Base-by-base conservation (phyloP, 2,329 filamentous ascomycete species). In the Xylaria sp. region DNA sequence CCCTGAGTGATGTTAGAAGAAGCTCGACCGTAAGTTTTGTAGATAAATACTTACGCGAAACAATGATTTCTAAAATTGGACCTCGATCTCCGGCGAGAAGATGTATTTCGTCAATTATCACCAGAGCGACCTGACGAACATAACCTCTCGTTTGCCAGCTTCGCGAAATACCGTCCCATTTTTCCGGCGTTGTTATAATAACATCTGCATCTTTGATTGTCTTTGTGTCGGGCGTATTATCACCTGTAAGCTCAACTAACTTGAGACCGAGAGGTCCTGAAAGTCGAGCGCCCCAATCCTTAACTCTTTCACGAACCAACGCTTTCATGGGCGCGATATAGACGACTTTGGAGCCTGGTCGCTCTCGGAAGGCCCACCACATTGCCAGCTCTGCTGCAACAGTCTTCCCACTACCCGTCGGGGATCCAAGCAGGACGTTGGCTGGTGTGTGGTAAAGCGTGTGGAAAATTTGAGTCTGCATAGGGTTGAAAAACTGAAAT, bases 241-340 rank as follows among this genome's bases (percentile, higher is more conserved):
- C 96, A 84, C 92, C 94, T 13, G 97, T 99, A 83, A 99, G 84
- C 81, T 99, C 96, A 17, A 99, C 96, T 23, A 99, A 84, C 80
- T 93, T 97, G 71, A 98, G 80, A 0, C 94, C 94, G 83, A 98
- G 90, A 1, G 94, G 93, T 1, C 86, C 84, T 0, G 94, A 93
- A 40, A 99, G 86, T 17, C 96, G 89, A 67, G 88, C 88, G 13
- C 92, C 89, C 97, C 96, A 99, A 78, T 99, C 97, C 76, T 97
- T 92, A 31, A 99, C 95, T 81, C 96, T 90, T 80, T 99, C 96
- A 3, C 96, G 93, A 23, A 99, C 96, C 38, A 99, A 89, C 0
- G 97, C 97, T 81, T 99, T 99, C 97, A 99, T 99, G 0, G 97
- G 97, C 2, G 96, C 96, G 77, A 99, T 98, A 79, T 99, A 99